Percentiles rank a stretch among this genome's conserved stretches.
Conservation (phyloP, 1,139 yeast species). For the Blastobotrys apis region DNA sequence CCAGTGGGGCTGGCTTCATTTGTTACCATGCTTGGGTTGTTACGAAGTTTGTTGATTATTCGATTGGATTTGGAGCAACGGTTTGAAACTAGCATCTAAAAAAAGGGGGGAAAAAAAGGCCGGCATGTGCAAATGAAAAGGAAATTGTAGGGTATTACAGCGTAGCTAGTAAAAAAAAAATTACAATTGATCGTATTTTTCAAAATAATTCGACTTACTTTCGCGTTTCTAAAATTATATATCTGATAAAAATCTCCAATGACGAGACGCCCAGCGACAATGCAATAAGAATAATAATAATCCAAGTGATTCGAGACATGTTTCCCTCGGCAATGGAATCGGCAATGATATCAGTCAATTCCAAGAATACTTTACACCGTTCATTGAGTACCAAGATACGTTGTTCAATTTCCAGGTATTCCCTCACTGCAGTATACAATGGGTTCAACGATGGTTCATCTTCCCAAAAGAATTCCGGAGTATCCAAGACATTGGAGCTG, state of each 20-base stretch:
- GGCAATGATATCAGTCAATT: conserved; percentile 85
- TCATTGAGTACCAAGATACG: conserved; percentile 90
- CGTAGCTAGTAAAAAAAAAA: background rate
- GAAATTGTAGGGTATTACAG: background rate
- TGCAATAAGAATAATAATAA: conserved; percentile 78
- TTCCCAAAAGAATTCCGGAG: conserved; percentile 96
- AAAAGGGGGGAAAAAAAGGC: too few relatives aligned
- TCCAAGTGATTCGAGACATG: conserved; percentile 86
- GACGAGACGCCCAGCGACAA: conserved; percentile 68
- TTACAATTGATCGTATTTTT: background rate
- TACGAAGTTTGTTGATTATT: conserved; percentile 68
- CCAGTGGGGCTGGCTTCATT: conserved; percentile 96
- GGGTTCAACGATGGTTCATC: conserved; percentile 95
- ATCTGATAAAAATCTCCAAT: conserved; percentile 55
- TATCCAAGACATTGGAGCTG: conserved; percentile 84
- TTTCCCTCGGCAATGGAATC: conserved; percentile 92
- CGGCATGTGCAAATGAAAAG: too few relatives aligned
- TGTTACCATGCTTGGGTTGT: conserved; percentile 78
- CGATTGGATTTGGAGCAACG: conserved; percentile 52
- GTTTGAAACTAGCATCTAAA: background rate
- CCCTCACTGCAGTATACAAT: conserved; percentile 80
- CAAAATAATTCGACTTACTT: too few relatives aligned
- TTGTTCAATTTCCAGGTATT: conserved; percentile 90
- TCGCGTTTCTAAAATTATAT: conserved; percentile 42
- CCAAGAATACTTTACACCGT: conserved; percentile 88